Evolutionary conservation across 2,329 filamentous ascomycete genomes (phyloP).

Genomic region (Colletotrichum chlorophyti): DNA sequence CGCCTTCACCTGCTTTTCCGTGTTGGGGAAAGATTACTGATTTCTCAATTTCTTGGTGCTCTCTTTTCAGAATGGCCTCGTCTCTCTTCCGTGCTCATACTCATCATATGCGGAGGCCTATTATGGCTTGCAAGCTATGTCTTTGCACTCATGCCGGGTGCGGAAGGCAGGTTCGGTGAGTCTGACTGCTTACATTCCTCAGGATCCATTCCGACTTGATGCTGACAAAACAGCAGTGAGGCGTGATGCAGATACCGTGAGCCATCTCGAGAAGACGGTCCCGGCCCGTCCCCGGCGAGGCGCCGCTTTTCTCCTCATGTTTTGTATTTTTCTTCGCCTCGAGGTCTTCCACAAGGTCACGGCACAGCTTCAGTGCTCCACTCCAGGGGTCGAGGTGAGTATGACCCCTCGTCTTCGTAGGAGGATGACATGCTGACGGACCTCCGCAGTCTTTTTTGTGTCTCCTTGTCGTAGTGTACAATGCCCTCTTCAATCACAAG

Average conservation of each 20-base stretch:
- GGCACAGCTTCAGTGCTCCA: constrained; percentile 56
- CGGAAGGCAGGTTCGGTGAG: constrained; percentile 53
- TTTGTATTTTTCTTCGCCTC: constrained; percentile 53
- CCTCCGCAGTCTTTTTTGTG: constrained; percentile 53
- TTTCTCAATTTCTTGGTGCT: no score
- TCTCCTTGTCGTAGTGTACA: constrained; percentile 50
- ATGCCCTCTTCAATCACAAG: constrained; percentile 47
- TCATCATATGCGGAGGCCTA: constrained; percentile 51
- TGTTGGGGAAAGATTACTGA: no score
- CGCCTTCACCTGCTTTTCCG: no score
- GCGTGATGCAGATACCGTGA: constrained; percentile 3
- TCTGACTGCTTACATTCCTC: not conserved
- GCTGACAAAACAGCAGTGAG: constrained; percentile 18
- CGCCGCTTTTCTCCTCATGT: constrained; percentile 50
- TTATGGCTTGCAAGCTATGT: constrained; percentile 50
- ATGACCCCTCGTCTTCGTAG: no score
- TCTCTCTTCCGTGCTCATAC: constrained; percentile 53
- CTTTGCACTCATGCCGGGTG: constrained; percentile 53
- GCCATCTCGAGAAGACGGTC: constrained; percentile 36
- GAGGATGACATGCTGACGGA: not conserved
- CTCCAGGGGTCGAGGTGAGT: constrained; percentile 55
- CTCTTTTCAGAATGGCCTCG: constrained; percentile 51
- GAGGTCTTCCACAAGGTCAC: constrained; percentile 55
- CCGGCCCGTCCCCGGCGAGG: constrained; percentile 55
- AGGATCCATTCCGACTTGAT: not conserved